Percentiles rank a stretch among this genome's conserved stretches.
phyloP scores from a whole-genome alignment of 176 grass and related monocot genomes.

The Zoysia japonica region DNA sequence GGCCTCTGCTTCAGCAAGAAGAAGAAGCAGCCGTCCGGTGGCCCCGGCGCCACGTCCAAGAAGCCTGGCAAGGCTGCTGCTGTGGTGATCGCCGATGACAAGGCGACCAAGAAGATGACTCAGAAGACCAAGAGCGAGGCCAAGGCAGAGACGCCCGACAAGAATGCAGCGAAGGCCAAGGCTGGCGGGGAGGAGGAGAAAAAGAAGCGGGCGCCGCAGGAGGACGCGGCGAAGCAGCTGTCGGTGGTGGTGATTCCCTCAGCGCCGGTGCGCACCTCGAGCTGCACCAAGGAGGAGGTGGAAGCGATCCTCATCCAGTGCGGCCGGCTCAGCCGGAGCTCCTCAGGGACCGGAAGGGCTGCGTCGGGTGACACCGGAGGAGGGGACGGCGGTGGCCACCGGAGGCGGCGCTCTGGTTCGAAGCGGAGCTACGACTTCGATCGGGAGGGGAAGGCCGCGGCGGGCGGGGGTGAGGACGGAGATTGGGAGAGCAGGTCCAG shows the following conservation, averaged over 20 bases:
- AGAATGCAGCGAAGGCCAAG: conserved; percentile 50
- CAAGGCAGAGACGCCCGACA: conserved; percentile 29
- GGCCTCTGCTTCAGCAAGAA: conserved; percentile 95
- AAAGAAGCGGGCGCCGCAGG: conserved; percentile 34
- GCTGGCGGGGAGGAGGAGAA: conserved; percentile 18
- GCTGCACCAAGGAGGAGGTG: conserved; percentile 88
- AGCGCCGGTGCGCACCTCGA: conserved; percentile 61
- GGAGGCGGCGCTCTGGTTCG: conserved; percentile 71
- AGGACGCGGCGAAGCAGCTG: conserved; percentile 7
- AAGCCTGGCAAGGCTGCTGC: conserved; percentile 32
- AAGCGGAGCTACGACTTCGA: conserved; percentile 94
- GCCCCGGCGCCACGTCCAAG: not conserved
- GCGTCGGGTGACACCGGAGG: conserved; percentile 37
- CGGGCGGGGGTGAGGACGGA: conserved; percentile 44
- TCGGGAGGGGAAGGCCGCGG: conserved; percentile 43
- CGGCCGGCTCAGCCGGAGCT: conserved; percentile 83
- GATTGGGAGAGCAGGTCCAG: conserved; percentile 54
- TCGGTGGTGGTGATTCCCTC: conserved; percentile 18
- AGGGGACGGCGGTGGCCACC: conserved; percentile 33
- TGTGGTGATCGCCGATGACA: conserved; percentile 4
- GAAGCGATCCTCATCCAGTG: conserved; percentile 92
- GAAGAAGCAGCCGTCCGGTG: not conserved
- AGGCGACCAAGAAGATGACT: conserved; percentile 24
- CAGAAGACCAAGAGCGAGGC: conserved; percentile 7
- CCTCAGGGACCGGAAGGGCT: conserved; percentile 62